phyloP scores from a whole-genome alignment of 805 yeast genomes.

The Suhomyces sp. region DNA sequence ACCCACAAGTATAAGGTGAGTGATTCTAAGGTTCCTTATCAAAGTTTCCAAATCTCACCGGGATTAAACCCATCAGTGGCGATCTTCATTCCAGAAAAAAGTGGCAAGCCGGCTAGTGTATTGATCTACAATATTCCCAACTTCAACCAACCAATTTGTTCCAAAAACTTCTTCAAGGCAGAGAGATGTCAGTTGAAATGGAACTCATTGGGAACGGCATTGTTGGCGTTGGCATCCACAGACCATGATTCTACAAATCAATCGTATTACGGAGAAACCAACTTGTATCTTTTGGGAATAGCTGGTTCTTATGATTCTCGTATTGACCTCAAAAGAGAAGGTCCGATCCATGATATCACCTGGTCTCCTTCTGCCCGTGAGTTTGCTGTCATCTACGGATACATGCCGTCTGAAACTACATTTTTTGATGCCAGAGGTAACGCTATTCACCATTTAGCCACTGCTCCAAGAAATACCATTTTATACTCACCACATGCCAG shows the following conservation, averaged over 20 bases:
- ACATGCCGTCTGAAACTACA: conserved; percentile 95
- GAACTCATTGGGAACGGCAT: conserved; percentile 93
- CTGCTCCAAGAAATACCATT: conserved; percentile 86
- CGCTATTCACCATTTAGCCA: conserved; percentile 76
- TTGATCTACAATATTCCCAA: conserved; percentile 79
- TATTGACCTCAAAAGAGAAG: conserved; percentile 84
- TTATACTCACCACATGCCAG: conserved; percentile 92
- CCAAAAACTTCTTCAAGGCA: conserved; percentile 91
- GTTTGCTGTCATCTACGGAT: conserved; percentile 96
- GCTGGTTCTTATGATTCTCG: conserved; percentile 90
- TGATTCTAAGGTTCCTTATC: conserved; percentile 50
- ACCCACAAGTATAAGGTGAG: conserved; percentile 56
- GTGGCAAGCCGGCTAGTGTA: conserved; percentile 87
- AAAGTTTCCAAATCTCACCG: conserved; percentile 70
- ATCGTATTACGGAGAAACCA: conserved; percentile 95
- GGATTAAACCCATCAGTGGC: conserved; percentile 90
- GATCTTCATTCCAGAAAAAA: conserved; percentile 81
- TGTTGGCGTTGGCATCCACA: conserved; percentile 89
- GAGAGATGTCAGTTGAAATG: conserved; percentile 90
- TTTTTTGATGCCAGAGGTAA: conserved; percentile 95
- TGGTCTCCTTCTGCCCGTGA: conserved; percentile 97
- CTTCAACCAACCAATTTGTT: conserved; percentile 73
- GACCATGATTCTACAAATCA: conserved; percentile 94
- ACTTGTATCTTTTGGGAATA: conserved; percentile 84
- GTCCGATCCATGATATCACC: conserved; percentile 95